Percentiles rank a stretch among this genome's conserved stretches.
Conservation (phyloP, 1,139 yeast species). For the Saccharomyces hybrid region DNA sequence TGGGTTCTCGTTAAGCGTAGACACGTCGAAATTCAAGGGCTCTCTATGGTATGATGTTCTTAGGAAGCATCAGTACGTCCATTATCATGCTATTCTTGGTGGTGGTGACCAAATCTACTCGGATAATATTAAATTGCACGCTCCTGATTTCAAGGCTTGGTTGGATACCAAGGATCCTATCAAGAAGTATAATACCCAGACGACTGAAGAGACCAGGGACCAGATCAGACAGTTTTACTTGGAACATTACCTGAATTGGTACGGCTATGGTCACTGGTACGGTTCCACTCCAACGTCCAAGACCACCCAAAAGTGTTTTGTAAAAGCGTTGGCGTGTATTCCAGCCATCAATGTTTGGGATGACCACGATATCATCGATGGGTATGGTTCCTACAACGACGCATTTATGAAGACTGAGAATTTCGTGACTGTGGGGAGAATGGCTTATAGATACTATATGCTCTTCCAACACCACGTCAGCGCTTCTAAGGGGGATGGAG, state of each 20-base stretch:
- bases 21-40: slow-evolving; percentile 58
- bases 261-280: slow-evolving; percentile 78
- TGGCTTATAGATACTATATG: slow-evolving; percentile 81
- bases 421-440: slow-evolving; percentile 61
- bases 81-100: slow-evolving; percentile 90
- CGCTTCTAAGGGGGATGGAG: slow-evolving; percentile 35
- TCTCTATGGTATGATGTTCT: slow-evolving; percentile 83
- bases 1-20: slow-evolving; percentile 78
- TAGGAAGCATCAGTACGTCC: slow-evolving; percentile 50
- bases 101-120: slow-evolving; percentile 96
- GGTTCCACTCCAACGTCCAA: slow-evolving; percentile 49
- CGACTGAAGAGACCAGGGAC: slow-evolving; percentile 40
- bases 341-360: slow-evolving; percentile 82
- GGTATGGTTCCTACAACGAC: slow-evolving; percentile 82
- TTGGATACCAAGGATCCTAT: slow-evolving; percentile 42
- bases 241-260: slow-evolving; percentile 74
- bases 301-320: slow-evolving; percentile 60
- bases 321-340: slow-evolving; percentile 69
- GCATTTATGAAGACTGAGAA: slow-evolving; percentile 63
- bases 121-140: slow-evolving; percentile 64
- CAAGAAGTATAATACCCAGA: slow-evolving; percentile 38
- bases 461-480: slow-evolving; percentile 80
- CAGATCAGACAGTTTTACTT: slow-evolving; percentile 64
- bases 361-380: slow-evolving; percentile 92
- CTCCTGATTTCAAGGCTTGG: slow-evolving; percentile 57